These are phyloP conservation scores for Phanerochaete sordida DNA, from an alignment of 768 basidiomycete species.

Conservation along the genomic window DNA sequence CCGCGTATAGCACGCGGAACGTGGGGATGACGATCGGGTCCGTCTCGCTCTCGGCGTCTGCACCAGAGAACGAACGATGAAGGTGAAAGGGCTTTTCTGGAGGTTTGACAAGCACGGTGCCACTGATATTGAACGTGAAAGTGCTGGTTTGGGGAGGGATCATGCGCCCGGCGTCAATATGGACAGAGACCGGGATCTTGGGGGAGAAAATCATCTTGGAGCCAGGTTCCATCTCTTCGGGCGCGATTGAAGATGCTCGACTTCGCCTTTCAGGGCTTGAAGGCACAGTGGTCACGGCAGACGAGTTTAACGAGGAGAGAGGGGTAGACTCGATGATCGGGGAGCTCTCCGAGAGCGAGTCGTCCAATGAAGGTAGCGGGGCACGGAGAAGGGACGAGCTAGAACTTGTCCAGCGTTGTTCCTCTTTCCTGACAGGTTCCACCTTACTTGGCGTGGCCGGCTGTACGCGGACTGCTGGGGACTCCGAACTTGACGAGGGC, in stretches of 20 bases:
- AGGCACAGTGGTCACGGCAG: conserved; percentile 29
- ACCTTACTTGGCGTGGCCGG: conserved; percentile 20
- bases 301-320: conserved; percentile 36
- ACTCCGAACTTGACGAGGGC: background rate
- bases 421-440: background rate
- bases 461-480: conserved; percentile 19
- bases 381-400: conserved; percentile 69
- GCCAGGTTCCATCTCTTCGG: conserved; percentile 15
- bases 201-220: conserved; percentile 34
- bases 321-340: conserved; percentile 29
- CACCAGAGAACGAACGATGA: conserved; percentile 15
- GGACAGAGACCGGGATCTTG: conserved; percentile 62
- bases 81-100: conserved; percentile 27
- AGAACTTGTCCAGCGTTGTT: conserved; percentile 31
- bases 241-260: conserved; percentile 34
- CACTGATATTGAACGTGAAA: conserved; percentile 64
- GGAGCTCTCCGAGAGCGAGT: conserved; percentile 62
- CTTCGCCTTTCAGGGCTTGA: conserved; percentile 33
- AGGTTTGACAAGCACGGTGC: conserved; percentile 59
- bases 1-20: conserved; percentile 66
- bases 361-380: conserved; percentile 69
- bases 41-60: conserved; percentile 29
- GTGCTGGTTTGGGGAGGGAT: conserved; percentile 58
- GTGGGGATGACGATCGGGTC: conserved; percentile 61
- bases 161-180: conserved; percentile 78